Evolutionary conservation across 768 basidiomycete species (phyloP), one percentile per base, ranked within the genome.

Genomic region (Trametes cingulata): DNA sequence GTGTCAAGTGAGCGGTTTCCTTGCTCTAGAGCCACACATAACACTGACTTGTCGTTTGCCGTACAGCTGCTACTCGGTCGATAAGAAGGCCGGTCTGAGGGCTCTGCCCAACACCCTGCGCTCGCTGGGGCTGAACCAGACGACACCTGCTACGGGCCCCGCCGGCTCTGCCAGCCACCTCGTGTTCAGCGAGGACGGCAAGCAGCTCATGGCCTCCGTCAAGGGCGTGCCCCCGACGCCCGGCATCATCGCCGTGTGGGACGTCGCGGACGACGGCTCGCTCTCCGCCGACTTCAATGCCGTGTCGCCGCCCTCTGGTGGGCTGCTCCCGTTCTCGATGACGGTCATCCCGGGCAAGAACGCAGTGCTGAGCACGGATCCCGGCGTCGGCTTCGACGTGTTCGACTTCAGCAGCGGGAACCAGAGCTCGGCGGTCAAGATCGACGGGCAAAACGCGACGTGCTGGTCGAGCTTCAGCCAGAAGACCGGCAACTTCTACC

Each of bases 221-320:
- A 82, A 83, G 66, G 82, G 81, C 35, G 61, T 72, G 22, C 79
- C 80, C 15, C 76, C 78, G 3, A 72, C 73, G 2, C 78, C 78
- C 12, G 81, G 81, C 19, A 81, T 80, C 71, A 69, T 84, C 56
- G 80, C 80, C 7, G 71, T 75, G 14, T 84, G 80, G 79, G 77
- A 80, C 58, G 70, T 83, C 47, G 72, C 70, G 14, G 29, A 58
- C 7, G 75, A 79, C 57, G 79, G 78, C 29, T 75, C 77, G 17
- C 75, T 83, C 36, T 79, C 81, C 1, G 35, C 66, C 35, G 70
- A 78, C 51, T 75, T 77, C 70, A 69, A 67, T 48, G 65, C 72
- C 13, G 61, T 78, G n/a, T 63, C 72, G 14, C 75, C 77, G 22
- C 58, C 75, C 6, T 55, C 62, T 8, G 78, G 80, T 20, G 82